A percentile compares a stretch with the other conserved stretches of the same genome.
phyloP scores from a whole-genome alignment of 768 basidiomycete species.

The Rhizopogon roseolus region DNA sequence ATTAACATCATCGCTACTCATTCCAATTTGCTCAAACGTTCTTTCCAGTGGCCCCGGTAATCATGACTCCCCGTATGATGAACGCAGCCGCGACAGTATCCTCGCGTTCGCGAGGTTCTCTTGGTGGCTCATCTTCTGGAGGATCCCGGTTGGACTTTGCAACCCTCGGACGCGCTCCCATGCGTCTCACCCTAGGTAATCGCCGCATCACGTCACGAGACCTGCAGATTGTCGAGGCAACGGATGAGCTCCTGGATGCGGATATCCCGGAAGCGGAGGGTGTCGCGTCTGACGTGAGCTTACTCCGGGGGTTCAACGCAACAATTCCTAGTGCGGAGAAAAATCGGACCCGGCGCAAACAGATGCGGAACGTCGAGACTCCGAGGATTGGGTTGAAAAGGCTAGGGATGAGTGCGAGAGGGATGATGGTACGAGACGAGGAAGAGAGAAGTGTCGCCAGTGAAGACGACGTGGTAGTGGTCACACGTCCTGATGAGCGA shows the following conservation, averaged over 20 bases:
- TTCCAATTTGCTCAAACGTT: slow-evolving; percentile 3
- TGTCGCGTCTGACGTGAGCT: slow-evolving; percentile 67
- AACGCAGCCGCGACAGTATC: slow-evolving; percentile 64
- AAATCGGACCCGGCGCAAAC: slow-evolving; percentile 68
- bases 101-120: slow-evolving; percentile 36
- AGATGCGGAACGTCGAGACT: slow-evolving; percentile 75
- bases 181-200: slow-evolving; percentile 58
- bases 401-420: slow-evolving; percentile 74
- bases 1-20: not conserved
- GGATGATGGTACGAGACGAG: slow-evolving; percentile 46
- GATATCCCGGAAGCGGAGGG: slow-evolving; percentile 74
- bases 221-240: slow-evolving; percentile 78
- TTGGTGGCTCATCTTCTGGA: slow-evolving; percentile 22
- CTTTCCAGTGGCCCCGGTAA: slow-evolving; percentile 71
- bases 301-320: slow-evolving; percentile 90
- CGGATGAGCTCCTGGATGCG: slow-evolving; percentile 65
- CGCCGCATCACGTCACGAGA: slow-evolving; percentile 78
- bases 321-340: slow-evolving; percentile 89
- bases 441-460: slow-evolving; percentile 55
- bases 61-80: slow-evolving; percentile 87
- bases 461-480: slow-evolving; percentile 72
- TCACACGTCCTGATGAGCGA: slow-evolving; percentile 36
- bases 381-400: slow-evolving; percentile 75
- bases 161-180: slow-evolving; percentile 73
- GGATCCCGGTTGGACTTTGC: slow-evolving; percentile 61